These are phyloP conservation scores for Citrullus mucosospermus DNA, from an alignment of 306 rosid genomes.

Conservation along the genomic window DNA sequence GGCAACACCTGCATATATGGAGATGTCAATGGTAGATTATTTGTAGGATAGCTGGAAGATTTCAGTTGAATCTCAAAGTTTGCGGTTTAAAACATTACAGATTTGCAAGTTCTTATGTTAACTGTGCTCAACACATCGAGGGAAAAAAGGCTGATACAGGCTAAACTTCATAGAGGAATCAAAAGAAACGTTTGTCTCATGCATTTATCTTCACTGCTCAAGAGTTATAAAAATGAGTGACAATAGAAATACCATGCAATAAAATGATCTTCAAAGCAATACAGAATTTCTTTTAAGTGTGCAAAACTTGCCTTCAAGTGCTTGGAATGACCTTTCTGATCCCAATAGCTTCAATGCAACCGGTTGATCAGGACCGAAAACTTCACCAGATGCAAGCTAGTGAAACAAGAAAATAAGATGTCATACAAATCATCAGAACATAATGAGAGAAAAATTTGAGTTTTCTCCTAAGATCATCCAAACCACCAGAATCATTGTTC, in stretches of 20 bases:
- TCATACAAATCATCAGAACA: background rate
- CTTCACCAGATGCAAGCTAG: slow-evolving; percentile 94
- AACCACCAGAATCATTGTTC: background rate
- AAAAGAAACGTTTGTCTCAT: background rate
- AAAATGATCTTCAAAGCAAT: background rate
- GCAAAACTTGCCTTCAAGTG: slow-evolving; percentile 68
- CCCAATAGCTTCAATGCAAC: slow-evolving; percentile 81
- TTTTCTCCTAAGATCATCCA: background rate
- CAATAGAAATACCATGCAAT: background rate
- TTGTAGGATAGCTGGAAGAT: background rate
- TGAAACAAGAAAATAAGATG: slow-evolving; percentile 22
- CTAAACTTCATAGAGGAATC: background rate
- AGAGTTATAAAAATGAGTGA: too few species aligned
- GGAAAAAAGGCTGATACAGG: background rate
- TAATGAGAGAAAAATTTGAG: background rate
- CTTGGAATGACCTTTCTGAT: slow-evolving; percentile 78
- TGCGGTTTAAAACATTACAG: background rate
- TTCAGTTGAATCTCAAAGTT: background rate
- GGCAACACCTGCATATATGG: slow-evolving; percentile 63
- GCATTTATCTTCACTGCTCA: background rate
- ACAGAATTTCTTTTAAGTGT: background rate
- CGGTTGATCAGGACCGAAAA: slow-evolving; percentile 90
- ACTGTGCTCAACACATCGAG: background rate
- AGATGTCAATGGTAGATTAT: background rate
- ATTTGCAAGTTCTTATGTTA: background rate